These are phyloP conservation scores for Ziziphus jujuba DNA, from an alignment of 306 rosid genomes.

Conservation along the genomic window DNA sequence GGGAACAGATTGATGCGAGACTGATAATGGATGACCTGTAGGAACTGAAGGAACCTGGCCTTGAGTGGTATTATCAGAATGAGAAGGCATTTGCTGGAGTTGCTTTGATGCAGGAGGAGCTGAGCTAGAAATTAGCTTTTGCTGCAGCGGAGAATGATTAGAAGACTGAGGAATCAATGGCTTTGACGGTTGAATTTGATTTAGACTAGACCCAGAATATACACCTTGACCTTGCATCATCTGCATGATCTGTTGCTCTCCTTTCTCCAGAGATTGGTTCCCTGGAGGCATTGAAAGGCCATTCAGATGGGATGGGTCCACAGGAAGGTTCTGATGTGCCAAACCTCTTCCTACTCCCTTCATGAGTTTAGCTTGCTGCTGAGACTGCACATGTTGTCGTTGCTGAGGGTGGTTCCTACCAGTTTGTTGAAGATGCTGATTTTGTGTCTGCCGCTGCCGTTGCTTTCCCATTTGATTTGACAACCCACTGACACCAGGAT, in stretches of 20 bases:
- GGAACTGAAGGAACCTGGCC: conserved; percentile 55
- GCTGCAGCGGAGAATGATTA: conserved; percentile 69
- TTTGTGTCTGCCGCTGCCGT: conserved; percentile 69
- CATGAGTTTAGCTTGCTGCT: conserved; percentile 68
- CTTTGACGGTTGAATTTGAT: conserved; percentile 64
- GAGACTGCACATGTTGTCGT: conserved; percentile 70
- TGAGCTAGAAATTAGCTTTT: conserved; percentile 58
- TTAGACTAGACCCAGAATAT: conserved; percentile 68
- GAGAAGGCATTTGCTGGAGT: conserved; percentile 54
- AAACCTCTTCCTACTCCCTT: conserved; percentile 86
- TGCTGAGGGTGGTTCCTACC: conserved; percentile 92
- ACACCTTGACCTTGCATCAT: conserved; percentile 75
- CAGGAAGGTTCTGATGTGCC: conserved; percentile 63
- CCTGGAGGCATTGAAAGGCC: conserved; percentile 73
- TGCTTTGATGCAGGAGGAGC: conserved; percentile 59
- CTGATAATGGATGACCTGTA: conserved; percentile 49
- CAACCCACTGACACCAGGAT: conserved; percentile 63
- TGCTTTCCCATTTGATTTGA: conserved; percentile 73
- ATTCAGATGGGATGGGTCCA: conserved; percentile 73
- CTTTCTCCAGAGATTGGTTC: conserved; percentile 86
- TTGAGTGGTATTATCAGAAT: conserved; percentile 62
- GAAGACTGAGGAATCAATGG: conserved; percentile 60
- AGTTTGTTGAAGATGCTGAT: conserved; percentile 73
- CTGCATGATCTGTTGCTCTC: conserved; percentile 73
- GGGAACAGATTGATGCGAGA: conserved; percentile 52